phyloP scores from a whole-genome alignment of 768 basidiomycete genomes.

The Fomitopsis pulvina region DNA sequence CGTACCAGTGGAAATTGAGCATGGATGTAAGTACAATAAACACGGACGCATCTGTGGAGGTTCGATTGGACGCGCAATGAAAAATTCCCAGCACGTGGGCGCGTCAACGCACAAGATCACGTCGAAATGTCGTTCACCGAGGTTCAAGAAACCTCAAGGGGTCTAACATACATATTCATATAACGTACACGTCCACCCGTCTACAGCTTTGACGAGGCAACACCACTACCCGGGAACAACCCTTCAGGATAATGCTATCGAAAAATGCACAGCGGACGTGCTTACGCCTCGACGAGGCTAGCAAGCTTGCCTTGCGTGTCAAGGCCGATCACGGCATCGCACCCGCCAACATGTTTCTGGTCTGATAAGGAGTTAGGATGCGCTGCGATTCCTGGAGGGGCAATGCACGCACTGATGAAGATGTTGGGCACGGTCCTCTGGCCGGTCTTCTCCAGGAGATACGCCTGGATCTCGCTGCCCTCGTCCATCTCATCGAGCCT shows the following conservation, averaged over 20 bases:
- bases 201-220: background rate
- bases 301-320: slow-evolving; percentile 21
- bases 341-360: slow-evolving; percentile 47
- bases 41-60: background rate
- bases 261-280: background rate
- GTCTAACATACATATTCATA: background rate
- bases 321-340: slow-evolving; percentile 20
- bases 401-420: slow-evolving; percentile 52
- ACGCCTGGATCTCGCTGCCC: slow-evolving; percentile 56
- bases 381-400: background rate
- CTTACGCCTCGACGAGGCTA: slow-evolving; percentile 16
- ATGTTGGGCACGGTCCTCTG: slow-evolving; percentile 74
- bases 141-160: background rate
- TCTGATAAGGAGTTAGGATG: slow-evolving; percentile 28
- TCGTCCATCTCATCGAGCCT: slow-evolving; percentile 59
- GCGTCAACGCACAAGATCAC: background rate
- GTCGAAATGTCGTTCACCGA: background rate
- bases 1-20: too few species aligned
- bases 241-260: background rate
- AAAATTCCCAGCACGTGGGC: background rate
- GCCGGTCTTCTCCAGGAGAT: slow-evolving; percentile 54
- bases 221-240: background rate
- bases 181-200: background rate
- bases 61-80: background rate
- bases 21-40: background rate